Evolutionary conservation across 176 grass and related monocot species (phyloP), one percentile per base, ranked within the genome.

Genomic region (Bonia amplexicaulis): DNA sequence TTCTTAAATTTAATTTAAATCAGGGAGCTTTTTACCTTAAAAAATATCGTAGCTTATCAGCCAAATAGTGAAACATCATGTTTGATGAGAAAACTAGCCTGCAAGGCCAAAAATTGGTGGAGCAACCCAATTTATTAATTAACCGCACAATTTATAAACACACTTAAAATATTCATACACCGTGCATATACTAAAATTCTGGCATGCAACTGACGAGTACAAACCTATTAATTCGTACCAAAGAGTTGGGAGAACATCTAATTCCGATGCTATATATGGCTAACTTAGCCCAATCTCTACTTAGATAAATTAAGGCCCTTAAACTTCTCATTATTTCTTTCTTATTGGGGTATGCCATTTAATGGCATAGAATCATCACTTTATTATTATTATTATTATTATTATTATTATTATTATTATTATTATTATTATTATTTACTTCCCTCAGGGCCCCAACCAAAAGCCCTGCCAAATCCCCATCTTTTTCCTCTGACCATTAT

Each of bases 401-500:
- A 46, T n/a, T n/a, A n/a, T 62, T 23, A 53, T 23, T 69, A 55
- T 37, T 37, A 37, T 37, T 35, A 33, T 37, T 37, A 55, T 62
- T 23, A 53, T 23, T 69, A 55, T 37, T 37, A 37, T 37, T 35
- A 33, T 37, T 37, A 46, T 63, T 76, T 53, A 52, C 12, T 22
- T 81, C 11, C 63, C 5, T 62, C n/a, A 33, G 17, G 52, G 3
- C 31, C 70, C 53, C 62, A 80, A 61, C 60, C 31, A 68, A 49
- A 40, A 60, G 59, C 41, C 60, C 70, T 71, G 53, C 63, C 63
- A 81, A 89, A 69, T 10, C 49, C 53, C 23, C 12, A 73, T 73
- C 66, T 54, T 78, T 82, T 19, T 25, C 55, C 29, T 80, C 77
- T 25, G 76, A 65, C 62, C 82, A 81, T 77, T 74, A 53, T 76